Base-by-base conservation (phyloP, 2,329 filamentous ascomycete genomes). In the Fusarium tjaetaba region DNA sequence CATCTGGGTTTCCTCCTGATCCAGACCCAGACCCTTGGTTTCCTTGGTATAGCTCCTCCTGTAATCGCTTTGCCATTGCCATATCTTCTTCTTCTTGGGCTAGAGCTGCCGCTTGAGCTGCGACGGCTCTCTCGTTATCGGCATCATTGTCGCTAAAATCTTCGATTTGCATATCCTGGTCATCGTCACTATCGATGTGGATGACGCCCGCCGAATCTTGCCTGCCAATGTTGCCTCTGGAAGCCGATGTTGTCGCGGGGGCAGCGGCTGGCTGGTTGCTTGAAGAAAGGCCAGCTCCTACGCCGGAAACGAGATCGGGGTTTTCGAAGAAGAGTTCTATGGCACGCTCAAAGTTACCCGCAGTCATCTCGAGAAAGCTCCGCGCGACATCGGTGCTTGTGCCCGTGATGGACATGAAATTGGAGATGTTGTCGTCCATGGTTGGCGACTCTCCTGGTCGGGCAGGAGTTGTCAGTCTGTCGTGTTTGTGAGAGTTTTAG, bases 311-410 rank as follows among this genome's bases (percentile, higher is more conserved):
- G 11, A 92, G 89, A 53, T 96, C 95, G 48, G 93, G 94, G 80
- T 93, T 96, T 79, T 97, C 94, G 82, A 94, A 98, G 84, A 91
- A 99, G 18, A 98, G 90, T 79, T 94, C 91, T 77, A 98, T 92
- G 32, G 96, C 96, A 79, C 96, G 93, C 82, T 94, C 91, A 58
- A 96, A 86, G 80, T 97, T 92, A 78, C 91, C 91, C 76, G 94
- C 93, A n/a, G 95, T 92, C 80, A 99, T 89, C 77, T 93, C 89
- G 53, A 98, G 89, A 82, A 97, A 97, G 76, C 93, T 92, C 70
- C 90, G 89, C 36, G 96, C 96, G 72, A 95, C 90, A 74, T 92
- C 87, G 34, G 91, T 88, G 70, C 88, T 90, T 67, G 93, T 90
- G 76, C 91, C 92, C 43, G 96, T 98, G 81, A 99, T 93, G 83